Base-by-base conservation (phyloP, 1,284 basidiomycete species). In the Somion occarium region DNA sequence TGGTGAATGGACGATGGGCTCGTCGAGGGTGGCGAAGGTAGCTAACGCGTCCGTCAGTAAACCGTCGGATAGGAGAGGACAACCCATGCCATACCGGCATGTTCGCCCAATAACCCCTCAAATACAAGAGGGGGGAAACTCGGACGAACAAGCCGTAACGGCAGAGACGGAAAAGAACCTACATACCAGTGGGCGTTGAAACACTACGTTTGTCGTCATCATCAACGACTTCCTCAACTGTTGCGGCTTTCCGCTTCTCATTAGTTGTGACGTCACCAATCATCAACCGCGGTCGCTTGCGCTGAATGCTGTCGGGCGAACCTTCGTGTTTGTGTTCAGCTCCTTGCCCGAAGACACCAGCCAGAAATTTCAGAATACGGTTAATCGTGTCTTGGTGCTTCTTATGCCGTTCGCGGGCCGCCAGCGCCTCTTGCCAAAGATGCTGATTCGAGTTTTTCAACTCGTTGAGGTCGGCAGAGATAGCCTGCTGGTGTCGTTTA, bases 361-460 rank as follows among this genome's bases (percentile, higher is more conserved):
- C 94, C 46, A 99, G 72, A 70, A 99, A 98, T 54, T 93, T 88
- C 56, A 99, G 78, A 56, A 99, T 98, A 52, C 92, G 79, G 64
- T 97, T 94, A 64, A 98, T 94, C n/a, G 93, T 98, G 67, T 98
- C 95, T 62, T 97, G 90, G 59, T 97, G 93, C 62, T 91, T 92
- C 62, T 92, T 85, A 62, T 94, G 86, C 52, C 87, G 80, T 58
- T 88, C 83, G n/a, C 83, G 71, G 0, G 91, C 83, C 37, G 85
- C 78, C 58, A 94, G 73, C 0, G 93, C 88, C 63, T 99, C 94
- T 63, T 93, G 85, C 95, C 96, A 99, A 3, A 99, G 70, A 38
- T 88, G 75, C 60, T 94, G 85, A 64, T 98, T 98, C 9, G 88
- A 90, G 49, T 79, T 77, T 69, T 96, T 95, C 22, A 99, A 74